Conservation (phyloP, 2,329 filamentous ascomycete species). For the Drechslera avenae region DNA sequence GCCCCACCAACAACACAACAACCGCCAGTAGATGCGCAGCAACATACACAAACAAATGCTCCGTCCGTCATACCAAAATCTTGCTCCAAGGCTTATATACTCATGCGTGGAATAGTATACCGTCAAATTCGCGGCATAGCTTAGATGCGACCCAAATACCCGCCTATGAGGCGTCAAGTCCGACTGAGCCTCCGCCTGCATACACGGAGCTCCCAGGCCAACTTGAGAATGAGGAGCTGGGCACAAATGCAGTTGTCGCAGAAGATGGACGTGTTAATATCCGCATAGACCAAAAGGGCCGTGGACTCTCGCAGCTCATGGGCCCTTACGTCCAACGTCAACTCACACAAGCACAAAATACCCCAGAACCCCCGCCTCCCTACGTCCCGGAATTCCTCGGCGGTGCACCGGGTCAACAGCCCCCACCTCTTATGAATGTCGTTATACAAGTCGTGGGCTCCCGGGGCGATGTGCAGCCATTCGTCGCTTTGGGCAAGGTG, state of each 20-base stretch:
- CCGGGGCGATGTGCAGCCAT: slow-evolving; percentile 64
- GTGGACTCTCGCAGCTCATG: slow-evolving; percentile 45
- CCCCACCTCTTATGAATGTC: slow-evolving; percentile 55
- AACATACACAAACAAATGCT: slow-evolving; percentile 16
- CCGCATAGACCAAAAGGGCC: slow-evolving; percentile 47
- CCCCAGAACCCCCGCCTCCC: slow-evolving; percentile 64
- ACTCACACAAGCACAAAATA: slow-evolving; percentile 51
- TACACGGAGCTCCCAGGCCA: slow-evolving; percentile 51
- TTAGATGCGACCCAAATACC: slow-evolving; percentile 21
- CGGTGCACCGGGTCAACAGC: slow-evolving; percentile 63
- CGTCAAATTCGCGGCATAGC: slow-evolving; percentile 20
- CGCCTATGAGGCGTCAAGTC: slow-evolving; percentile 17
- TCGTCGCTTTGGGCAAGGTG: slow-evolving; percentile 61
- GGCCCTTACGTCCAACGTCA: slow-evolving; percentile 48
- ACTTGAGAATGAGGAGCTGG: slow-evolving; percentile 48
- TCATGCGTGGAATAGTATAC: slow-evolving; percentile 19
- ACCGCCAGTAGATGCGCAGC: too few relatives aligned
- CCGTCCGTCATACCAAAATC: slow-evolving; percentile 11
- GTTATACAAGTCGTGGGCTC: slow-evolving; percentile 60
- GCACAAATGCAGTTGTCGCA: slow-evolving; percentile 53
- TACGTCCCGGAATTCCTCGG: slow-evolving; percentile 77
- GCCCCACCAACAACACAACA: slow-evolving; percentile 31
- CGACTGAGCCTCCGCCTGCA: slow-evolving; percentile 43
- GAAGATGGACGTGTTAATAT: slow-evolving; percentile 51
- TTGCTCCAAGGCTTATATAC: background rate